Conservation (phyloP, 495 filamentous ascomycete species). For the Aspergillus baeticus region DNA sequence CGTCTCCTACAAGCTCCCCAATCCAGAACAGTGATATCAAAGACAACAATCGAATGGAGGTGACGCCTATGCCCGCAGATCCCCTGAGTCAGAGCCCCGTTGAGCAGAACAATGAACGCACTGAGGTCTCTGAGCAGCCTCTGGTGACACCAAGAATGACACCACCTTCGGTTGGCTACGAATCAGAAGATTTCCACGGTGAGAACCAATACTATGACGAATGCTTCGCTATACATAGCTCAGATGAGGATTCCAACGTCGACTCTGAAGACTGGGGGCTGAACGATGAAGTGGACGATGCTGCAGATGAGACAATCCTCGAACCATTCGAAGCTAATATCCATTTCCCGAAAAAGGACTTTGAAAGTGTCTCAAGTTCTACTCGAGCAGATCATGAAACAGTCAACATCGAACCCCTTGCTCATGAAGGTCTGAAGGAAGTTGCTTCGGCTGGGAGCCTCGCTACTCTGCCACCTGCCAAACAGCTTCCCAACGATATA, state of each 20-base stretch:
- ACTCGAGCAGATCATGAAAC: too few relatives aligned
- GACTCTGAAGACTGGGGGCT: slow-evolving; percentile 13
- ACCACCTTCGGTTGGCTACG: slow-evolving; percentile 13
- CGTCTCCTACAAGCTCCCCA: slow-evolving; percentile 23
- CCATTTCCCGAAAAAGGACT: neutral
- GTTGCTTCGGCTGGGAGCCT: neutral
- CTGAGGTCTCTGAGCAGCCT: slow-evolving; percentile 16
- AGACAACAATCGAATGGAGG: neutral
- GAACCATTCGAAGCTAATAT: slow-evolving; percentile 3
- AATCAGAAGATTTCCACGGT: neutral
- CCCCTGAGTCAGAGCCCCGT: slow-evolving; percentile 11
- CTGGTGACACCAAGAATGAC: slow-evolving; percentile 26
- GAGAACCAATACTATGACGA: slow-evolving; percentile 9
- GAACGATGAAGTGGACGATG: slow-evolving; percentile 5
- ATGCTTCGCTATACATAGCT: neutral
- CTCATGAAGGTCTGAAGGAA: neutral
- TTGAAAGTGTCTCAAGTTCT: neutral
- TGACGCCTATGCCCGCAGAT: neutral
- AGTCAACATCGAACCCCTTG: too few relatives aligned
- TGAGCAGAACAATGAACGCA: slow-evolving; percentile 7
- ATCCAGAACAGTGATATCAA: slow-evolving; percentile 9
- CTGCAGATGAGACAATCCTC: neutral
- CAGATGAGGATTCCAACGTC: slow-evolving; percentile 1
- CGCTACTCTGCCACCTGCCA: too few relatives aligned
- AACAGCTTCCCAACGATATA: neutral